Evolutionary conservation across 495 filamentous ascomycete genomes (phyloP), one percentile per base, ranked within the genome.

Genomic region (Aspergillus sclerotiicarbonarius): DNA sequence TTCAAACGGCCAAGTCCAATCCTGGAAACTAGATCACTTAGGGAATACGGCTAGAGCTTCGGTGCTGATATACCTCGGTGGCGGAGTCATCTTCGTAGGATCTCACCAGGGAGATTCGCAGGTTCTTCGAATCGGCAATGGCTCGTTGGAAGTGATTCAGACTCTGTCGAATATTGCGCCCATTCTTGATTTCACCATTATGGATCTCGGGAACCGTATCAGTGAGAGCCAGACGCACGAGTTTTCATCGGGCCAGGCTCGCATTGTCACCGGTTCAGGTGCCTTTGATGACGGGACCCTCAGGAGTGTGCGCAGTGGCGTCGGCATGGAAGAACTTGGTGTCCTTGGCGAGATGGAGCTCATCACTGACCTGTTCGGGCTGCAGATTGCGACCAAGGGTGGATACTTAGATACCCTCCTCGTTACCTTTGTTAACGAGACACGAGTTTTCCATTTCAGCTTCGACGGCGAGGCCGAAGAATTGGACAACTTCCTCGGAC

Each of bases 81-180:
- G 83, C 21, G 85, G 87, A 0, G 69, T 87, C 30, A 68, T 96
- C 8, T 99, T 92, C 69, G 82, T 98, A 31, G 95, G 90, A 3
- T 97, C 94, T 6, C 92, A 96, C 69, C 87, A 91, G 62, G 92
- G 92, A 10, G 90, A 99, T 68, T 95, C 90, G 0, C 92, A 97
- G 66, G 77, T 98, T 2, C 79, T 96, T 52, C 80, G 79, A 15
- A 80, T 95, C 37, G 73, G 76, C 49, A 71, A 77, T 43, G 73
- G 76, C 21, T 73, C 75, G 0, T 66, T 93, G 31, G 76, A 88
- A 37, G 69, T 91, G 3, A 72, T 96, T 9, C 91, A 98, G 71
- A 88, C 84, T 0, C 72, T 97, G 52, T 73, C 84, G 9, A 98
- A 95, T 63, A 88, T 96, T 67, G 92, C 90, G 0, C 94, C 94